Evolutionary conservation across 495 filamentous ascomycete genomes (phyloP), one percentile per base, ranked within the genome.

Genomic region (Wilcoxina mikolae): DNA sequence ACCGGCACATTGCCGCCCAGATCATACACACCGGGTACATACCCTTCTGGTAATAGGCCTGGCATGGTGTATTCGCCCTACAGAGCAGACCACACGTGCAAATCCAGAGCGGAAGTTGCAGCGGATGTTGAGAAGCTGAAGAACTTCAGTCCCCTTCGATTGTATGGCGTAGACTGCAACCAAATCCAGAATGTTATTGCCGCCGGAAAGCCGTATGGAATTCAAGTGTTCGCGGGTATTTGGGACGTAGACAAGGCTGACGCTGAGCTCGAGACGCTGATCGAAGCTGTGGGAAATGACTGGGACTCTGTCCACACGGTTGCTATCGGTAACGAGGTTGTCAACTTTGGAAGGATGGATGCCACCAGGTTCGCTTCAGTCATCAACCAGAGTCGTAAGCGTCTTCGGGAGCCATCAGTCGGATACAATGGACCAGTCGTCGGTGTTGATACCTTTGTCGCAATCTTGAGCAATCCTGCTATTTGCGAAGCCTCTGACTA

Each of bases 131-230:
- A 67, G 2, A 61, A 60, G 43, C 64, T 74, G 41, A 68, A 67
- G 3, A 62, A 65, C 4, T 85, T 80, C 68, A 66, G 72, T 11
- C 65, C 79, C 25, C 67, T 94, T 49, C 82, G 88, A 51, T 75
- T 88, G 60, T 94, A 95, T 66, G 87, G 87, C 31, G 76, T 77
- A 28, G 85, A 87, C 66, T 93, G 87, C 68, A 70, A 83, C 60
- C 82, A 87, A 62, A 72, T 85, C 11, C 58, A 69, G 1, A 76
- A 70, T 10, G 79, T 84, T 3, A 65, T 80, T 3, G 62, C 69
- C 4, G 81, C 81, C 2, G 82, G 78, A 2, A 74, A 76, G 24
- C 62, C 69, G 4, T 71, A 76, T 31, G 73, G 73, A 26, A 74
- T 83, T 58, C 79, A 79, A 58, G 67, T 95, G 52, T 83, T 94